phyloP scores from a whole-genome alignment of 176 grass and related monocot species.

The Aegilops sharonensis region DNA sequence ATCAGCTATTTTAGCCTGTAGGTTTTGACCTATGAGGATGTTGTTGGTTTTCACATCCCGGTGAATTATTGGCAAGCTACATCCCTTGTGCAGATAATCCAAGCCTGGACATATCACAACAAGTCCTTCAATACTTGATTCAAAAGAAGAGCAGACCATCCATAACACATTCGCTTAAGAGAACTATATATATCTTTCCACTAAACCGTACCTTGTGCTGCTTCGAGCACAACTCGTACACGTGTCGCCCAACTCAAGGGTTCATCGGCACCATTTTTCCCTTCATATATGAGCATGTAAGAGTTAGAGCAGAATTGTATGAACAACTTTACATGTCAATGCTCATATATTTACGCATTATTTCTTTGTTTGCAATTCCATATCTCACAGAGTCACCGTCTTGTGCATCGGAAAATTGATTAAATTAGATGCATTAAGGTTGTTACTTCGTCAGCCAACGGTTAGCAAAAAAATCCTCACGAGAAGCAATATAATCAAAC shows the following conservation, averaged over 20 bases:
- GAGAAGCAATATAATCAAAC: background rate
- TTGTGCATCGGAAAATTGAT: background rate
- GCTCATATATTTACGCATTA: background rate
- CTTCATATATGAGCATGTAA: conserved; percentile 6
- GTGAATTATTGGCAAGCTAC: conserved; percentile 40
- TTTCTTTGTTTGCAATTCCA: background rate
- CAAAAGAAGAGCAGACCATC: background rate
- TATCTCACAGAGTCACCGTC: background rate
- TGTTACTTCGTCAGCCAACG: background rate
- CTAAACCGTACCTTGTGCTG: conserved; percentile 32
- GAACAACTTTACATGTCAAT: background rate
- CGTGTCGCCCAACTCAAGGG: conserved; percentile 24
- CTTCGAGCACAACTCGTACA: conserved; percentile 13
- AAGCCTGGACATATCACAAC: background rate
- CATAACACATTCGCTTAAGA: background rate
- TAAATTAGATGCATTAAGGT: background rate
- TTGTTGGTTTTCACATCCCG: conserved; percentile 59
- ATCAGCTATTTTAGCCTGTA: conserved; percentile 43
- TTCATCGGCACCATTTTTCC: background rate
- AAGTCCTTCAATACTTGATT: background rate
- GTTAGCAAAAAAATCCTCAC: background rate
- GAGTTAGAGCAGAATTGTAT: background rate
- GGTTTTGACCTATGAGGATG: conserved; percentile 32
- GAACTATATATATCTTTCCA: background rate
- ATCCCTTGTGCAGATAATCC: conserved; percentile 50